These are phyloP conservation scores for Metroxylon sagu DNA, from an alignment of 176 grass and related monocot genomes.

Conservation along the genomic window DNA sequence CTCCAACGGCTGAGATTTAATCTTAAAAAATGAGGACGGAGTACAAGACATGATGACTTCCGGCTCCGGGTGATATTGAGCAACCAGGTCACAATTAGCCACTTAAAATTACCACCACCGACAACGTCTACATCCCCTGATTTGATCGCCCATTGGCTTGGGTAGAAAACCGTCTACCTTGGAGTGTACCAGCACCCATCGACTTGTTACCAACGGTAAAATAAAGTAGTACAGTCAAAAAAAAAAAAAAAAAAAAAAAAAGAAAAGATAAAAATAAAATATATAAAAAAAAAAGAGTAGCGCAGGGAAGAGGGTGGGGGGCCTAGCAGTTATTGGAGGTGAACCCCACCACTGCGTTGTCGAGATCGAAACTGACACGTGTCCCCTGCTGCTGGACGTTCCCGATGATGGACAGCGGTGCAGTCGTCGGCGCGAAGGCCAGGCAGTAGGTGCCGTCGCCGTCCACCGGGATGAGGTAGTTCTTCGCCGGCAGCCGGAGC, in stretches of 20 bases:
- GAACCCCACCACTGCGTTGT: conserved; percentile 62
- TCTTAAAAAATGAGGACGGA: no score
- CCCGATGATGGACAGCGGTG: conserved; percentile 78
- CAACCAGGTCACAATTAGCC: no score
- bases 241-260: conserved; percentile 2
- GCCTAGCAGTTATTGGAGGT: conserved; percentile 61
- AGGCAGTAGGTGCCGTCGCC: conserved; percentile 67
- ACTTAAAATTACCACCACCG: no score
- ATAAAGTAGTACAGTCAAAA: no score
- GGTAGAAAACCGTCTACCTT: no score
- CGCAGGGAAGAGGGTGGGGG: not conserved
- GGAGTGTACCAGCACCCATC: no score
- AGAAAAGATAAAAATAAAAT: conserved; percentile 6
- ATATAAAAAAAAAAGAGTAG: not conserved
- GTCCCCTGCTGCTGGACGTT: conserved; percentile 97
- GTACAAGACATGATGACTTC: no score
- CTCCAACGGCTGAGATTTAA: no score
- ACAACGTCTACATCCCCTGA: no score
- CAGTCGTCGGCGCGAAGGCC: conserved; percentile 60
- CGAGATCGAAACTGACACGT: conserved; percentile 71
- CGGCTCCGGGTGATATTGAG: no score
- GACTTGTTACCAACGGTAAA: no score
- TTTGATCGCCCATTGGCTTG: no score
- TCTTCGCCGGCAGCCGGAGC: conserved; percentile 70
- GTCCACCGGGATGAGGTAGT: conserved; percentile 91